phyloP scores from a whole-genome alignment of 169 alveolate species.

The Cryptosporidium baileyi region DNA sequence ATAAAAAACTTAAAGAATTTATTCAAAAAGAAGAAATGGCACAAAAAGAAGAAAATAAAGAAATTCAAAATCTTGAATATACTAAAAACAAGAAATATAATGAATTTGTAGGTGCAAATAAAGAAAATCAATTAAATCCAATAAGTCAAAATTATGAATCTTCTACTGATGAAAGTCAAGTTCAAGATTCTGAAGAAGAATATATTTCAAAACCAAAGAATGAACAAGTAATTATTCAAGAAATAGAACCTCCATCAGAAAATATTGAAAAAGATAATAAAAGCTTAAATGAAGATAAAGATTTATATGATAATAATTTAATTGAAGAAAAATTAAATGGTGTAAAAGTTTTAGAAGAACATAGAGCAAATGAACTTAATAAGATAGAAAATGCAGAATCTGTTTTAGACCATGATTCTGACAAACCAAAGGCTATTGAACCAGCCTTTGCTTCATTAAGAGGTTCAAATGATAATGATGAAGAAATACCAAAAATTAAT shows the following conservation, averaged over 20 bases:
- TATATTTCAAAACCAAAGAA: neutral
- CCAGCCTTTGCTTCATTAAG: neutral
- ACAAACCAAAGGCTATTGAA: neutral
- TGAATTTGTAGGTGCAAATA: slow-evolving; percentile 1
- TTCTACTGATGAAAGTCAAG: neutral
- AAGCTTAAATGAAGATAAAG: neutral
- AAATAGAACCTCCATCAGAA: neutral
- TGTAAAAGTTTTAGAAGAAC: neutral
- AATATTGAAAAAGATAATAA: neutral
- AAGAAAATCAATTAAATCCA: neutral
- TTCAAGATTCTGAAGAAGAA: neutral
- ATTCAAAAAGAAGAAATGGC: slow-evolving; percentile 25
- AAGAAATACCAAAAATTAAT: neutral
- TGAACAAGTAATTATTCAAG: neutral
- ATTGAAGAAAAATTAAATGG: neutral
- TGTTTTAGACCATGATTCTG: neutral
- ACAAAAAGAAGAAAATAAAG: neutral
- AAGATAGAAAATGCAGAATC: neutral
- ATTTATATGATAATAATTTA: neutral
- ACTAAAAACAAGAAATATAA: no score
- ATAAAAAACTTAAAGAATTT: slow-evolving; percentile 16
- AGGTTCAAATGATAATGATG: slow-evolving; percentile 35
- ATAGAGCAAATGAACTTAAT: neutral
- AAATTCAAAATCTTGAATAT: neutral
- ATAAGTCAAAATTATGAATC: neutral